Evolutionary conservation across 768 basidiomycete genomes (phyloP), one percentile per base, ranked within the genome.

Genomic region (Tricholoma saponaceum): DNA sequence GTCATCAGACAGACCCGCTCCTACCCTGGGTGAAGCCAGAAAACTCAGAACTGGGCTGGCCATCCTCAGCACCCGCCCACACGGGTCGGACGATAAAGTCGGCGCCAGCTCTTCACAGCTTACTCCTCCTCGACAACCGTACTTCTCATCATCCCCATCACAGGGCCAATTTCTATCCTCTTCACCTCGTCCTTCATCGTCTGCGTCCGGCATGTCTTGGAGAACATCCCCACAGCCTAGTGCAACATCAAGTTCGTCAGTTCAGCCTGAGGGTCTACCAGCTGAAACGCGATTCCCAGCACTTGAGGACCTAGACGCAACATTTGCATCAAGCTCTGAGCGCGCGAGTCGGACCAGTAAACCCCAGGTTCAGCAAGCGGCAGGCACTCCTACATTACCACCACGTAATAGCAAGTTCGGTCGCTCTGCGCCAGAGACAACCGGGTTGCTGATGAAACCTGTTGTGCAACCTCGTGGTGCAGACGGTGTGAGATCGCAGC

Each of bases 261-360:
- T 65, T 16, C 75, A 74, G 39, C 65, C 67, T 39, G 75, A 79
- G 20, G 76, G 79, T 28, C 67, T 79, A 22, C 74, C 80, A 43
- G 81, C 77, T 16, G 92, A 95, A 69, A 79, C 84, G 28, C 80
- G 91, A 53, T 97, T 91, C 69, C 95, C 95, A 0, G 90, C 95
- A 0, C 74, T 97, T 41, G 95, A 96, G 67, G 89, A 90, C 58
- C 75, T 95, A 5, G 88, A 92, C 69, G 81, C 83, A 22, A 73
- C 74, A 9, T 81, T 83, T 59, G 26, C 47, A 30, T 63, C 66
- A 13, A 68, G 63, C 9, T 59, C 76, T 59, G 14, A 61, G 37
- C 44, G 30, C 18, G 49, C 60, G 13, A 58, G 56, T 49, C 52
- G 44, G 14, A 56, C 18, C 28, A 43, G 39, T 44, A 55, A 60